Evolutionary conservation across 768 basidiomycete species (phyloP).

Genomic region (Kwoniella europaea): DNA sequence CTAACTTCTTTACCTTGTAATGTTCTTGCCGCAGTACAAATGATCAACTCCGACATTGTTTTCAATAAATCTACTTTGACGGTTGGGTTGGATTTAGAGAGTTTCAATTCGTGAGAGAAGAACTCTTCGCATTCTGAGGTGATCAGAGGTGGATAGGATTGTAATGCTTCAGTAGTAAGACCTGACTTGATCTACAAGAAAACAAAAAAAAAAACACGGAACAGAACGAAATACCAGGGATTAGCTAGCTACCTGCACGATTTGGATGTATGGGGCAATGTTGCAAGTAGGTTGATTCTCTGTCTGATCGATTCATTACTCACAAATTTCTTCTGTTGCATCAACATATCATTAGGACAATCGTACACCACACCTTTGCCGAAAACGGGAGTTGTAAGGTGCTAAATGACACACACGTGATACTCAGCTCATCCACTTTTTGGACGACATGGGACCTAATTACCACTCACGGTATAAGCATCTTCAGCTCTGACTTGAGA

Average conservation of each 20-base stretch:
- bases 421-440: too few relatives aligned
- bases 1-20: conserved; percentile 93
- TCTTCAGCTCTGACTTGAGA: conserved; percentile 92
- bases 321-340: conserved; percentile 97
- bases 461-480: conserved; percentile 71
- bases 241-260: too few relatives aligned
- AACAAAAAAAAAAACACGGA: too few relatives aligned
- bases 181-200: conserved; percentile 74
- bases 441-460: not conserved
- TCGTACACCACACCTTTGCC: conserved; percentile 98
- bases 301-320: conserved; percentile 3
- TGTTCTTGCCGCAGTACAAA: conserved; percentile 89
- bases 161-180: conserved; percentile 87
- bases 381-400: conserved; percentile 90
- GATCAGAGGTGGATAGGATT: conserved; percentile 79
- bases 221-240: too few relatives aligned
- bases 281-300: too few relatives aligned
- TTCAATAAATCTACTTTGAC: conserved; percentile 68
- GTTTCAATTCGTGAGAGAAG: conserved; percentile 69
- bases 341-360: conserved; percentile 90
- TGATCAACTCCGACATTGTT: conserved; percentile 83
- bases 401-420: conserved; percentile 61
- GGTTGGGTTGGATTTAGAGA: conserved; percentile 59
- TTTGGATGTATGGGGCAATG: too few relatives aligned
- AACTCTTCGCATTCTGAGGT: conserved; percentile 69